phyloP scores from a whole-genome alignment of 129 eudicot species.

The Ambrosia trifida region DNA sequence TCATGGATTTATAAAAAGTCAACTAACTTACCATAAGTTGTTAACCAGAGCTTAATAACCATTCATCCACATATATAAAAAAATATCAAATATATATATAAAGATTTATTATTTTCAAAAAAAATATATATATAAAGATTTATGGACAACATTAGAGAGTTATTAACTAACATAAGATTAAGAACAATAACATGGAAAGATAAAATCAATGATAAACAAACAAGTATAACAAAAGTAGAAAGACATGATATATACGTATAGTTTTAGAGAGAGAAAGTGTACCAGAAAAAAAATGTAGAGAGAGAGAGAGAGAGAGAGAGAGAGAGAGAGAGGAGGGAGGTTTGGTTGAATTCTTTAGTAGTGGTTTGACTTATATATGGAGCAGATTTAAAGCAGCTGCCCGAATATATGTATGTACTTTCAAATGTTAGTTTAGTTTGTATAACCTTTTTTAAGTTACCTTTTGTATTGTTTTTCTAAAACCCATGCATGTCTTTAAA shows the following conservation, averaged over 20 bases:
- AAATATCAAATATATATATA: background rate
- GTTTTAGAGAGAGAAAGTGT: slow-evolving; percentile 29
- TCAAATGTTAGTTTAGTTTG: slow-evolving; percentile 6
- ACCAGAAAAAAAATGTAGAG: slow-evolving; percentile 18
- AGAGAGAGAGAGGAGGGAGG: background rate
- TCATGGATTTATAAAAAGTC: slow-evolving; percentile 18
- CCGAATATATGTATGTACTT: slow-evolving; percentile 1
- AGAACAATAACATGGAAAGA: background rate
- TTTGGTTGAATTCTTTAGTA: slow-evolving; percentile 19
- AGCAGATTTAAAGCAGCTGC: slow-evolving; percentile 14
- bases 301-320: slow-evolving; percentile 25
- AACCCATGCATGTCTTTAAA: no score
- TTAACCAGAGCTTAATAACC: slow-evolving; percentile 22
- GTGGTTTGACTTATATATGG: slow-evolving; percentile 27
- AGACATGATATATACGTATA: slow-evolving; percentile 12
- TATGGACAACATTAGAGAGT: background rate
- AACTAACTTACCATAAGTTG: slow-evolving; percentile 22
- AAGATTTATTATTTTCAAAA: background rate
- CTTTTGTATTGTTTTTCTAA: background rate
- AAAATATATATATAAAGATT: background rate
- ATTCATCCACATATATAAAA: background rate
- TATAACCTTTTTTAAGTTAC: slow-evolving; percentile 6
- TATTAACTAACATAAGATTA: background rate
- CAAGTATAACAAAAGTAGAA: background rate
- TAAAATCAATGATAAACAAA: slow-evolving; percentile 5